Base-by-base conservation (phyloP, 2,329 filamentous ascomycete species). In the Aspergillus ochraceoroseus region DNA sequence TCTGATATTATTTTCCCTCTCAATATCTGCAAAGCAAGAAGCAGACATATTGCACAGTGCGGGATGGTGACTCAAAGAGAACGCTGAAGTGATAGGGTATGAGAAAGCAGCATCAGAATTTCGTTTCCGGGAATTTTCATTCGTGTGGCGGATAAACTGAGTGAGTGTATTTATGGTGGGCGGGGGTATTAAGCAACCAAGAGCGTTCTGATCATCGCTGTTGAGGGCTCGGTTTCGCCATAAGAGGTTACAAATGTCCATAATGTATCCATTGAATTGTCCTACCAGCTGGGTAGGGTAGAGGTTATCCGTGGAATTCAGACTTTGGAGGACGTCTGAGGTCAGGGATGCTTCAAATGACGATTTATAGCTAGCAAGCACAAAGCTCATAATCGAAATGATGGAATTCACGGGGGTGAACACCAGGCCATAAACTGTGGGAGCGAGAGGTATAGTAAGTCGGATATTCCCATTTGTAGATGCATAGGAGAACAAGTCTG, bases 161-260 rank as follows among this genome's bases (percentile, higher is more conserved):
- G 66, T 58, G 2, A 75, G 58, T 1, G 58, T 51, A 5, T 56
- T 53, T 8, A 76, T 66, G 1, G 80, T 67, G 0, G 65, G n/a
- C 2, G 56, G 47, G 1, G 70, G 64, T 35, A 78, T 65, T 6
- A 76, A 61, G 49, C 77, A 76, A 3, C 75, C 77, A 11, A 72
- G 54, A 2, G 75, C 70, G 52, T 80, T 79, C n/a, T 74, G 66
- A 49, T 90, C 85, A 1, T 70, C 68, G 8, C 68, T 67, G 43
- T 78, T 78, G 44, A 94, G 82, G 1, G 83, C 87, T 8, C 82
- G 77, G 14, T 78, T 77, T 6, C 86, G 77, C 87, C 87, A 94
- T 32, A 92, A 62, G 35, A 85, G 79, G 58, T 94, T 94, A 69
- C 86, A 89, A 20, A 88, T 75, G 58, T 94, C 87, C 79, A 92